These are phyloP conservation scores for Rhizoctonia solani DNA, from an alignment of 1,284 basidiomycete genomes.

Conservation along the genomic window DNA sequence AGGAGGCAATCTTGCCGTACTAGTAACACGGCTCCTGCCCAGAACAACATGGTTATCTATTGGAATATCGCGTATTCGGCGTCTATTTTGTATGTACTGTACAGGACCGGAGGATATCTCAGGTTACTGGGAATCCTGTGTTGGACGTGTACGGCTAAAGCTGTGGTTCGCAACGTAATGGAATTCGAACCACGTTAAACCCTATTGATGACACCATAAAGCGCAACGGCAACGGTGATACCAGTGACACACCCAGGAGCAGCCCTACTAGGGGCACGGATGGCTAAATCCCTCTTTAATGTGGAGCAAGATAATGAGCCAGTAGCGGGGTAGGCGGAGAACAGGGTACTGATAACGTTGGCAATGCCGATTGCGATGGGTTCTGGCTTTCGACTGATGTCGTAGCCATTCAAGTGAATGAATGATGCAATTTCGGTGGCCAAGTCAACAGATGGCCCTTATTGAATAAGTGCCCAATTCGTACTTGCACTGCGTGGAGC, in stretches of 20 bases:
- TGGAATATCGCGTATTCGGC: no score
- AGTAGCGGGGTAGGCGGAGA: slow-evolving; percentile 94
- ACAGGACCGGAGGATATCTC: no score
- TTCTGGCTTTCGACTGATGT: slow-evolving; percentile 97
- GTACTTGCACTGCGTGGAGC: no score
- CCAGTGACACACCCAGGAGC: slow-evolving; percentile 87
- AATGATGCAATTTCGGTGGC: slow-evolving; percentile 62
- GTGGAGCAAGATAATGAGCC: slow-evolving; percentile 98
- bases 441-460: background rate
- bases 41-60: no score
- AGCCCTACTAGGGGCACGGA: slow-evolving; percentile 94
- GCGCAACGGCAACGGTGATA: slow-evolving; percentile 87
- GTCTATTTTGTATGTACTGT: no score
- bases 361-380: slow-evolving; percentile 97
- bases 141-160: no score
- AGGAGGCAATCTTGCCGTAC: no score
- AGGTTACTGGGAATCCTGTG: no score
- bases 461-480: no score
- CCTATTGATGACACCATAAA: slow-evolving; percentile 84
- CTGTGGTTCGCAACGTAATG: no score
- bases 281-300: slow-evolving; percentile 93
- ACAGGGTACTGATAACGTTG: slow-evolving; percentile 82
- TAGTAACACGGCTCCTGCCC: no score
- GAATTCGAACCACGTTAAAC: slow-evolving; percentile 35
- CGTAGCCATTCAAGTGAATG: slow-evolving; percentile 94